Conservation (phyloP, 2,329 filamentous ascomycete species). For the Stromatinia cepivora region DNA sequence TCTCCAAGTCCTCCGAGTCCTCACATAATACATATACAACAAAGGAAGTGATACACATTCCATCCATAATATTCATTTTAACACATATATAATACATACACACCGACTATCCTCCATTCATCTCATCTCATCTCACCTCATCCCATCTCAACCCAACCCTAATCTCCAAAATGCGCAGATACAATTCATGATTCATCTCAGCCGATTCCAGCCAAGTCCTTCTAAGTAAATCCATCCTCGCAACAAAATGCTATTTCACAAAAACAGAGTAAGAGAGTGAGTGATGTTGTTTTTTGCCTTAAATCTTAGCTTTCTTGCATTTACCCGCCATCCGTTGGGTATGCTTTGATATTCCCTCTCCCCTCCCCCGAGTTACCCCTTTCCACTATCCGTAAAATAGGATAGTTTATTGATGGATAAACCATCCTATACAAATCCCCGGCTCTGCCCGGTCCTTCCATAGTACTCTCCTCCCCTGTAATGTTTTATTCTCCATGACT, state of each 20-base stretch:
- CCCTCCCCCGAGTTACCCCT: too few relatives aligned
- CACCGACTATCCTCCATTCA: neutral
- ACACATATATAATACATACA: constrained; percentile 18
- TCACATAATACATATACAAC: neutral
- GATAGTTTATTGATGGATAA: neutral
- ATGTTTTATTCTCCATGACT: neutral
- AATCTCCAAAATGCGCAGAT: neutral
- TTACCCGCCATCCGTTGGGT: neutral
- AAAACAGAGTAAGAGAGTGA: constrained; percentile 20
- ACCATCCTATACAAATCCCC: constrained; percentile 3
- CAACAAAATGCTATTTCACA: constrained; percentile 18
- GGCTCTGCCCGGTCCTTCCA: neutral
- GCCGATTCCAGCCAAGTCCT: neutral
- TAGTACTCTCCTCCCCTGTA: neutral
- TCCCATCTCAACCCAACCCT: neutral
- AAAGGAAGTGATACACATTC: neutral
- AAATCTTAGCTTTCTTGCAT: constrained; percentile 8
- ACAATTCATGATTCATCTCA: constrained; percentile 12
- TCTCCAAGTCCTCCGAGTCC: neutral
- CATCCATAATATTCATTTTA: constrained; percentile 9
- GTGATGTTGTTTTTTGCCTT: constrained; percentile 20
- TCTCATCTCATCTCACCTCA: neutral
- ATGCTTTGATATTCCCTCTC: neutral
- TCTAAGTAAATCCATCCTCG: constrained; percentile 15
- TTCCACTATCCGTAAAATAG: neutral